Base-by-base conservation (phyloP, 1,139 yeast species). In the Pichia sp. region DNA sequence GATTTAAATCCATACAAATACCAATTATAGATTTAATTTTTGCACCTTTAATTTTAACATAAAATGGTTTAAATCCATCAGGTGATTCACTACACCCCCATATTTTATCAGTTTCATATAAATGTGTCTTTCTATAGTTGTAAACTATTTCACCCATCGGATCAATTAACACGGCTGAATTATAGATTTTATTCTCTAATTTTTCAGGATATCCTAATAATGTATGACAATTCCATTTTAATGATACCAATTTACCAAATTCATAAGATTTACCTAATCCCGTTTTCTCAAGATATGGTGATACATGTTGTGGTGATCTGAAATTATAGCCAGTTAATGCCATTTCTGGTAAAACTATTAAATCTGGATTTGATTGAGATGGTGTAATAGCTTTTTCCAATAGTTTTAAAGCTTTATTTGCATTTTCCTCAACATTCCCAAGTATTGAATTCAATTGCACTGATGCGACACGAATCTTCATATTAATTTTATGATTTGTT, bases 1-100 rank as follows among this genome's bases (percentile, higher is more conserved):
- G 96, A 58, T 85, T 88, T 48, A 89, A 62, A 60, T 88, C 97
- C 97, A 88, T 89, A 59, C 96, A 89, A n/a, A 89, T 86, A 0
- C 96, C 96, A 43, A 88, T 68, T 34, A 78, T 72, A 1, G 82
- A 64, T 11, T 60, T 60, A 31, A 73, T 44, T 31, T 40, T 34
- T 40, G 48, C 26, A 31, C 53, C 48, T 38, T 64, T 61, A 6
- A 72, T 53, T 3, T 59, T 54, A 34, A 74, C 50, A 22, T 67
- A 63, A 34, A 72, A 67, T 1, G 67, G 56, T 32, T 63, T 59
- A 50, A 81, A 81, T 1, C 72, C 73, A 3, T 56, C 62, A 0
- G 84, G 82, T 36, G 83, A 81, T 55, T 85, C 95, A 2, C 59
- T 52, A 45, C 89, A 80, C 0, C 93, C 95, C 91, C 94, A 88